Evolutionary conservation across 148 eudicot genomes (phyloP), one percentile per base, ranked within the genome.

Genomic region (Rhododendron molle): DNA sequence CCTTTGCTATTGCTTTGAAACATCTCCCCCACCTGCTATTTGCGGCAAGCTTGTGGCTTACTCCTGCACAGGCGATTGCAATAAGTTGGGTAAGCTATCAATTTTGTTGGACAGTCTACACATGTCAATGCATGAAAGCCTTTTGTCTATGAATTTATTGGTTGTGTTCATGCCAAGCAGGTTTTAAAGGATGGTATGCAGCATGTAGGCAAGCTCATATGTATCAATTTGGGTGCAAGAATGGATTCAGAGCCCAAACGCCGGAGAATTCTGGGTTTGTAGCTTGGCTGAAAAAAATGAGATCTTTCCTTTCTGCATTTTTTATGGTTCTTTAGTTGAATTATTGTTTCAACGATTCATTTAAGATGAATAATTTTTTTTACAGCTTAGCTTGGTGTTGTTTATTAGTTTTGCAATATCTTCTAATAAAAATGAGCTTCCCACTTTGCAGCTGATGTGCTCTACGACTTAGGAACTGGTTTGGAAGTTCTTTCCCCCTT

Each of bases 21-120:
- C 56, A 60, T 36, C 54, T 49, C 10, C 54, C 73, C 79, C 85
- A 69, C n/a, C 93, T 97, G 89, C 92, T 97, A 85, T 97, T 93
- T 94, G 99, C 98, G 92, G 99, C 99, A 89, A 98, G 99, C 81
- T 92, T 97, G 90, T 94, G 98, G 86, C 99, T 98, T 85, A 97
- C 99, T 47, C 98, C 99, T 78, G 99, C 99, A 34, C 98, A 95
- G 89, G 98, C 99, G 58, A 97, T 98, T 81, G 96, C 93, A 36
- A 98, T 97, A 83, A 97, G 98, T 87, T 97, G 99, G 99, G 98
- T 96, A 90, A 91, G 93, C 38, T 83, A 46, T 81, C 82, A 26
- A 84, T 76, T 56, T 44, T 50, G 60, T 85, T 60, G 34, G 54
- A 83, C 44, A 49, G 46, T 18, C 26, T 52, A 72, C 16, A 16